Conservation (phyloP, 441 rosid genomes). For the Adansonia grandidieri region DNA sequence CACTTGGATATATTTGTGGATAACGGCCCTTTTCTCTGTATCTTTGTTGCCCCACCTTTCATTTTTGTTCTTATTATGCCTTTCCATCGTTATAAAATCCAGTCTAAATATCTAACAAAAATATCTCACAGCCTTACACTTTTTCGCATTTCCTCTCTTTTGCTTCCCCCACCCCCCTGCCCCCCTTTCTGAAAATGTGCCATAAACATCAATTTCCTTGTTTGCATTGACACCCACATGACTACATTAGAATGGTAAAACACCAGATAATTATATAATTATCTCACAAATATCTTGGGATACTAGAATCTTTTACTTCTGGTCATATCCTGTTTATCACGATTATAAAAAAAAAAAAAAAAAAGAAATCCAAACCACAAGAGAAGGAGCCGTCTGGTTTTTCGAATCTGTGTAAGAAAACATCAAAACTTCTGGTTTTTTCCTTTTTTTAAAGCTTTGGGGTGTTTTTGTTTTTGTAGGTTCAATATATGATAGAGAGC, state of each 20-base stretch:
- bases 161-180: neutral
- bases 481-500: conserved; percentile 60
- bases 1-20: conserved; percentile 54
- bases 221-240: conserved; percentile 53
- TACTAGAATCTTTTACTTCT: neutral
- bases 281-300: conserved; percentile 4
- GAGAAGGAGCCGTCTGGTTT: neutral
- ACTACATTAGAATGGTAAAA: conserved; percentile 51
- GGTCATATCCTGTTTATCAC: too few relatives aligned
- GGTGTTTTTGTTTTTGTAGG: conserved; percentile 32
- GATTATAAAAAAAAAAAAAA: too few relatives aligned
- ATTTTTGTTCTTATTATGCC: neutral
- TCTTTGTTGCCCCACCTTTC: neutral
- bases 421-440: neutral
- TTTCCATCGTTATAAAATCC: neutral
- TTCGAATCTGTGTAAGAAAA: neutral
- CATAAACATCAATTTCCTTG: conserved; percentile 39
- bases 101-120: conserved; percentile 19
- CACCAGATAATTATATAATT: neutral
- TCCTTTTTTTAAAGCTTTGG: neutral
- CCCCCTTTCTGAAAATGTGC: conserved; percentile 14
- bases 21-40: conserved; percentile 21
- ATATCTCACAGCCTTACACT: conserved; percentile 30
- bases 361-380: too few relatives aligned
- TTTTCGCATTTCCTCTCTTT: neutral